These are phyloP conservation scores for Fusarium siculi DNA, from an alignment of 2,329 filamentous ascomycete genomes.

Conservation along the genomic window DNA sequence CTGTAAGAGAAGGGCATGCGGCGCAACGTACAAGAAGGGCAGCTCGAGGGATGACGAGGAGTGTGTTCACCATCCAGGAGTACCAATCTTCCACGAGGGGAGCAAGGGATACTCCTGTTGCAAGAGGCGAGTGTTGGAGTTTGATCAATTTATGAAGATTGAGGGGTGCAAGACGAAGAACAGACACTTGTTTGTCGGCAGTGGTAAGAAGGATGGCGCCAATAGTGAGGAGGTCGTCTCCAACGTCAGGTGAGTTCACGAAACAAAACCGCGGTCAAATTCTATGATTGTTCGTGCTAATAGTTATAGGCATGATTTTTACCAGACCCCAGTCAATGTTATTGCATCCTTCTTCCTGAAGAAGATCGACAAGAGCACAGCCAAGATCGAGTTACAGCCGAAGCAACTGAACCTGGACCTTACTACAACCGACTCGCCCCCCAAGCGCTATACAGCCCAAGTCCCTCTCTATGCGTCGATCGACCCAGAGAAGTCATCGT, in stretches of 20 bases:
- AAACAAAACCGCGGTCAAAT: background rate
- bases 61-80: slow-evolving; percentile 90
- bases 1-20: slow-evolving; percentile 84
- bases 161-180: slow-evolving; percentile 87
- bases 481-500: slow-evolving; percentile 77
- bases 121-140: slow-evolving; percentile 93
- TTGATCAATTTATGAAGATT: slow-evolving; percentile 98
- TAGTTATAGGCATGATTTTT: slow-evolving; percentile 77
- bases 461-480: slow-evolving; percentile 83
- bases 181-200: slow-evolving; percentile 86
- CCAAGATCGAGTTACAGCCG: slow-evolving; percentile 75
- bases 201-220: slow-evolving; percentile 70
- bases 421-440: slow-evolving; percentile 79
- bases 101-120: slow-evolving; percentile 98
- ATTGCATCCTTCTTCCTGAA: slow-evolving; percentile 96
- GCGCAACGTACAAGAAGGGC: slow-evolving; percentile 70
- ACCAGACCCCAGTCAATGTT: slow-evolving; percentile 86
- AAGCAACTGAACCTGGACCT: slow-evolving; percentile 79
- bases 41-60: slow-evolving; percentile 73
- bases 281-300: slow-evolving; percentile 11
- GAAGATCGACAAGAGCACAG: slow-evolving; percentile 88
- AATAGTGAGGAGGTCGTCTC: slow-evolving; percentile 78
- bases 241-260: slow-evolving; percentile 72
- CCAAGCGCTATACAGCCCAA: slow-evolving; percentile 80
- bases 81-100: slow-evolving; percentile 95